A percentile compares a stretch with the other conserved stretches of the same genome.
Evolutionary conservation across 768 basidiomycete genomes (phyloP).

Genomic region (Collybia sordida): DNA sequence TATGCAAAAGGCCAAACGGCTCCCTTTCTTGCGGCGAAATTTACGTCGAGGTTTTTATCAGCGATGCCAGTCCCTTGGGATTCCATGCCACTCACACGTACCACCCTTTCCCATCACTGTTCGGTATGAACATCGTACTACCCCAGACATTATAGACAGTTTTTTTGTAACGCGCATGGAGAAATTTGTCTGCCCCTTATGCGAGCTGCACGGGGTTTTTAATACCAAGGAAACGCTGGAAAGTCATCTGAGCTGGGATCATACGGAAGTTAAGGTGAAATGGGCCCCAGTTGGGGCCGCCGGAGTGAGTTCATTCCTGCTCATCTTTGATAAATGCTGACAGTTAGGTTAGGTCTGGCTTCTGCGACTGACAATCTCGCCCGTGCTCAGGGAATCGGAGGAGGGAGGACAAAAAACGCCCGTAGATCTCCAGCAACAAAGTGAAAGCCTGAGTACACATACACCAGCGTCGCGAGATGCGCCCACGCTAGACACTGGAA

Average conservation of each 20-base stretch:
- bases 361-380: constrained; percentile 4
- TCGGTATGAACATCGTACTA: constrained; percentile 15
- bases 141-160: constrained; percentile 7
- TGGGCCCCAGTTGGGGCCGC: constrained; percentile 32
- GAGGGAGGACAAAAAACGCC: not conserved
- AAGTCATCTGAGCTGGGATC: constrained; percentile 52
- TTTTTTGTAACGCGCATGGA: constrained; percentile 25
- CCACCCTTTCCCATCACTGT: constrained; percentile 3
- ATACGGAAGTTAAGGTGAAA: constrained; percentile 32
- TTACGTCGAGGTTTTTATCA: constrained; percentile 46
- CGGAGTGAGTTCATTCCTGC: constrained; percentile 11
- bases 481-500: no score
- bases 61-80: constrained; percentile 35
- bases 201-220: constrained; percentile 44
- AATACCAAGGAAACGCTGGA: constrained; percentile 39
- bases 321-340: not conserved
- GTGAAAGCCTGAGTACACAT: not conserved
- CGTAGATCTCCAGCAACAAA: not conserved
- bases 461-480: no score
- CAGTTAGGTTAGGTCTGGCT: constrained; percentile 5
- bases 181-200: constrained; percentile 55
- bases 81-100: constrained; percentile 24
- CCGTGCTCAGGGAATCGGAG: not conserved
- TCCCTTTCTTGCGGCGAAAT: constrained; percentile 60
- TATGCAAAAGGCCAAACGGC: constrained; percentile 34